Conservation (phyloP, 331 rosid species). For the Arachis monticola region DNA sequence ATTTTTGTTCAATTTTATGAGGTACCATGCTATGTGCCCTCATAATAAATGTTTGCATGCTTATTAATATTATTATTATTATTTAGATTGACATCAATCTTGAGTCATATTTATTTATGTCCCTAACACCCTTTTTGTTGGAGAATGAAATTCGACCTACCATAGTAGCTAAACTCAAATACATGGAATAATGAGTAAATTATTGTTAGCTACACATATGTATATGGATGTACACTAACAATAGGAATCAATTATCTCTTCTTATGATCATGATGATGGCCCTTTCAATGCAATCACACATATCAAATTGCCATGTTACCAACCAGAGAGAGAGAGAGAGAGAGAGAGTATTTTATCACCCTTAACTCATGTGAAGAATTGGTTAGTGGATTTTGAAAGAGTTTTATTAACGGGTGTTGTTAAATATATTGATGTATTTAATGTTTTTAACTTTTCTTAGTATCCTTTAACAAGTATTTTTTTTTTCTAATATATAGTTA, state of each 20-base stretch:
- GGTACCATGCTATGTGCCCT: not conserved
- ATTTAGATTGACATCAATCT: conserved; percentile 29
- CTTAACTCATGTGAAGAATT: not conserved
- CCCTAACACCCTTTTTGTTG: conserved; percentile 12
- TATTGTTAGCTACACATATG: not conserved
- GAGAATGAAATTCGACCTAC: conserved; percentile 36
- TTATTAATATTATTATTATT: too few species aligned
- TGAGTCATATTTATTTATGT: conserved; percentile 4
- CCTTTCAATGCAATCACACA: conserved; percentile 15
- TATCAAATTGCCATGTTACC: conserved; percentile 41
- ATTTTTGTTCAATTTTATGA: not conserved
- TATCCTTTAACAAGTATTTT: too few species aligned
- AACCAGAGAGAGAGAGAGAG: conserved; percentile 5
- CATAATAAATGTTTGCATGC: conserved; percentile 19
- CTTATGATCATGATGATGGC: conserved; percentile 7
- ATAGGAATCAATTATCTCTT: conserved; percentile 36
- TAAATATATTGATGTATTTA: too few species aligned
- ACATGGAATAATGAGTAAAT: conserved; percentile 8
- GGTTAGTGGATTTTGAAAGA: too few species aligned
- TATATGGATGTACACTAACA: not conserved
- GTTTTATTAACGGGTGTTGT: too few species aligned
- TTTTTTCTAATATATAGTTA: too few species aligned
- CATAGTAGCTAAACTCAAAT: conserved; percentile 20
- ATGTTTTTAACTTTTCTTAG: too few species aligned
- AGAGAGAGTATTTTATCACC: too few species aligned